Evolutionary conservation across 1,139 yeast species (phyloP).

Genomic region (Saccharomyces pastorianus): DNA sequence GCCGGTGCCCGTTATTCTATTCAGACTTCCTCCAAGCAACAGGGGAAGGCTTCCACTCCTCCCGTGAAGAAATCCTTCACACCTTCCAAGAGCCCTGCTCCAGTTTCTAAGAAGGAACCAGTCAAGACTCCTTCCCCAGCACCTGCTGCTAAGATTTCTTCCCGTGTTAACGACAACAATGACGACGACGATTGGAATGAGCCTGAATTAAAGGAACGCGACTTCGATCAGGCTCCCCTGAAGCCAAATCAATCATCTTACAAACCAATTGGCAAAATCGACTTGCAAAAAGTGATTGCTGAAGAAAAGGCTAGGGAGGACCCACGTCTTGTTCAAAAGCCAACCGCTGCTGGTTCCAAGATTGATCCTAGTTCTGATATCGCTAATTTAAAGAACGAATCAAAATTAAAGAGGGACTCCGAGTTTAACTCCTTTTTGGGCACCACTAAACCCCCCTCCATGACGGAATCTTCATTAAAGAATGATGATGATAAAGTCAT

Average conservation of each 20-base stretch:
- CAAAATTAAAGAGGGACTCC: constrained; percentile 40
- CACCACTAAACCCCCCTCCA: constrained; percentile 41
- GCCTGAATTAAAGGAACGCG: constrained; percentile 63
- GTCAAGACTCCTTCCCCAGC: constrained; percentile 36
- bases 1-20: constrained; percentile 92
- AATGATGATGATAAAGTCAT: constrained; percentile 40
- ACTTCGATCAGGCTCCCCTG: constrained; percentile 54
- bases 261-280: constrained; percentile 52
- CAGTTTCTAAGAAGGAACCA: not conserved
- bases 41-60: constrained; percentile 43
- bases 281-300: constrained; percentile 35
- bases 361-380: constrained; percentile 28
- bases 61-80: not conserved
- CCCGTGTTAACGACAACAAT: constrained; percentile 15
- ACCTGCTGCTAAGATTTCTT: constrained; percentile 10
- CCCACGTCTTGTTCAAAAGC: constrained; percentile 30
- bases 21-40: constrained; percentile 35
- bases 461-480: constrained; percentile 31
- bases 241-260: constrained; percentile 42
- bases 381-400: constrained; percentile 35
- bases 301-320: constrained; percentile 36
- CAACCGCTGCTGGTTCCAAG: constrained; percentile 9
- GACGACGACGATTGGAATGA: constrained; percentile 56
- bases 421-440: constrained; percentile 41
- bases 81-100: not conserved